Evolutionary conservation across 108 stramenopile genomes (phyloP).

Genomic region (Nitzschia putrida): DNA sequence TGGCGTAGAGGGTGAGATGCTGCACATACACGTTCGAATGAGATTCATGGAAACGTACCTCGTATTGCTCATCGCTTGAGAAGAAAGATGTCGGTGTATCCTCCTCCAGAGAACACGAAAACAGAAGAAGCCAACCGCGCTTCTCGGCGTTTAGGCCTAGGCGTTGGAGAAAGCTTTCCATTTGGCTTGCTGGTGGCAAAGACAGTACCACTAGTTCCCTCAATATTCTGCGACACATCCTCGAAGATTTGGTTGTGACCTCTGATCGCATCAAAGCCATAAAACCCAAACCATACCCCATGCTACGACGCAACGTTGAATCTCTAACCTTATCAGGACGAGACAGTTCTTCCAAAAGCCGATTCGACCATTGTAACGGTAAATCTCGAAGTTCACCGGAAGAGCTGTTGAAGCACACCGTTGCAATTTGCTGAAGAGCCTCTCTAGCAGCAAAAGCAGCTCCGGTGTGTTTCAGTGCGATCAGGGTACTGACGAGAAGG

Average conservation of each 20-base stretch:
- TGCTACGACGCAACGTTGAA: slow-evolving; percentile 64
- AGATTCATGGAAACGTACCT: slow-evolving; percentile 22
- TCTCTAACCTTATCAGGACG: slow-evolving; percentile 51
- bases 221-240: slow-evolving; percentile 31
- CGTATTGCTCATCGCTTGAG: slow-evolving; percentile 27
- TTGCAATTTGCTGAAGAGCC: slow-evolving; percentile 55
- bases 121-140: neutral
- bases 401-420: slow-evolving; percentile 16
- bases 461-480: slow-evolving; percentile 68
- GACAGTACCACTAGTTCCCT: slow-evolving; percentile 35
- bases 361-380: slow-evolving; percentile 38
- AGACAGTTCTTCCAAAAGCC: slow-evolving; percentile 52
- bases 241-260: slow-evolving; percentile 11
- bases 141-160: slow-evolving; percentile 3
- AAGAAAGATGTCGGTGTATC: neutral
- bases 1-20: neutral
- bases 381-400: slow-evolving; percentile 16
- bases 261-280: slow-evolving; percentile 61
- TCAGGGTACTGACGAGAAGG: slow-evolving; percentile 55
- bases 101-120: neutral
- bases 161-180: slow-evolving; percentile 13
- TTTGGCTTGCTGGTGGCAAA: slow-evolving; percentile 37
- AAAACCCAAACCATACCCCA: slow-evolving; percentile 72
- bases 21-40: neutral
- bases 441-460: slow-evolving; percentile 67